Evolutionary conservation across 495 filamentous ascomycete genomes (phyloP).

Genomic region (Penicillium macrosclerotiorum): DNA sequence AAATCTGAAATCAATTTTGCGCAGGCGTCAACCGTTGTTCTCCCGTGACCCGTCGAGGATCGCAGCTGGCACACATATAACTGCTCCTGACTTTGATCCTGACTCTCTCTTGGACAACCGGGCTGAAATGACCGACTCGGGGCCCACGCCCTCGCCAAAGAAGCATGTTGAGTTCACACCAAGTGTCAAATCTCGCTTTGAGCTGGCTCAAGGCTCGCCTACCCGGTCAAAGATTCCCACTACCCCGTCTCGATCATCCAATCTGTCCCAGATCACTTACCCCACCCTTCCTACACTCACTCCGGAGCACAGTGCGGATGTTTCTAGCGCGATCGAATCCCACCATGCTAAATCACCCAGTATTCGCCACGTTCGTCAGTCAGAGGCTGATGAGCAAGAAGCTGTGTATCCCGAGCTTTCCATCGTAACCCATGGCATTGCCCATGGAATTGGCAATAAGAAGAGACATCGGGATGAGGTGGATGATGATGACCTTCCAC

Average conservation of each 20-base stretch:
- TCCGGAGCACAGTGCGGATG: conserved; percentile 27
- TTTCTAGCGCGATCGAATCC: neutral
- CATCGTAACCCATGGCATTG: conserved; percentile 64
- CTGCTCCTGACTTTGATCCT: conserved; percentile 46
- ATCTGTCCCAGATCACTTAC: conserved; percentile 38
- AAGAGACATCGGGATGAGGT: conserved; percentile 58
- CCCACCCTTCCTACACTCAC: conserved; percentile 42
- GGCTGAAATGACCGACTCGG: conserved; percentile 22
- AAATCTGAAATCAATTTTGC: conserved; percentile 61
- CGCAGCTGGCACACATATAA: conserved; percentile 58
- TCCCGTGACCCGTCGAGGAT: conserved; percentile 59
- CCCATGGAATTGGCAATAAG: conserved; percentile 73
- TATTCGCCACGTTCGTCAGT: conserved; percentile 39
- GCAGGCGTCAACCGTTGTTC: conserved; percentile 58
- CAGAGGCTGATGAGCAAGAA: conserved; percentile 13
- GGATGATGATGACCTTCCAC: conserved; percentile 51
- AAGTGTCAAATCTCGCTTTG: conserved; percentile 45
- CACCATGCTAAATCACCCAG: conserved; percentile 20
- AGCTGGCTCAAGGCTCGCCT: conserved; percentile 37
- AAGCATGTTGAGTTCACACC: conserved; percentile 64
- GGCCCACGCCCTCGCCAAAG: conserved; percentile 45
- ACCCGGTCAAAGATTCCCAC: conserved; percentile 45
- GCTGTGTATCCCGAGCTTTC: conserved; percentile 32
- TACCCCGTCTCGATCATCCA: conserved; percentile 18
- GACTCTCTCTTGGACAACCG: conserved; percentile 43